Base-by-base conservation (phyloP, 371 early-diverging fungal genomes). In the Actinomucor elegans region DNA sequence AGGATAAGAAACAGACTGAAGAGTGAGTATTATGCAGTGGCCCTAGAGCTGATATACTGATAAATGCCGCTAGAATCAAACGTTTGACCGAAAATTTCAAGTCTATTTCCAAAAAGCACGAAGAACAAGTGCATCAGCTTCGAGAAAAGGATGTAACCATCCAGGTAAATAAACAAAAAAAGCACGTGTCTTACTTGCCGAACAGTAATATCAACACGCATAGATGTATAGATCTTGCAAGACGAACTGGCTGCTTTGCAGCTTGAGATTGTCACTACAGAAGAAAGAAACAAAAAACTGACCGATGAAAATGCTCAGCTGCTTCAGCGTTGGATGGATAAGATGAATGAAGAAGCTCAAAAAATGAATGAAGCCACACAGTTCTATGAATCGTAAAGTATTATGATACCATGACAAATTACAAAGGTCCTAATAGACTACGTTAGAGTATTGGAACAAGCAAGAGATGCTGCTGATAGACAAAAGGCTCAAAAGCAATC, bases 331-430 rank as follows among this genome's bases (percentile, higher is more conserved):
- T 95, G 94, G 94, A 85, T 98, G 27, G 76, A 84, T 51, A 90
- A 92, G 60, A 96, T 92, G 89, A 91, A 92, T 50, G 90, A 93
- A 57, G 94, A 95, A 62, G 96, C 93, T 0, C 88, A 91, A 24
- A 87, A 88, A 57, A 92, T 98, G 88, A 97, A 98, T 65, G 91
- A 91, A 31, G 94, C 90, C 3, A 97, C 94, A 43, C 82, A 86
- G 51, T 87, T 90, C 66, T 81, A 88, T 57, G 91, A 90, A 73
- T 80, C 65, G 93, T 87, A 70, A 65, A 66, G 9, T 17, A 6
- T 0, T 5, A 20, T 14, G 12, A 36, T 32, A n/a, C 45, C 8
- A 29, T 26, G 35, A 0, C 0, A n/a, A 14, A 7, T 52, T n/a
- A n/a, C n/a, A n/a, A n/a, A n/a, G n/a, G n/a, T n/a, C n/a, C n/a